Conservation (phyloP, 352 stramenopile genomes). For the Globisporangium splendens region DNA sequence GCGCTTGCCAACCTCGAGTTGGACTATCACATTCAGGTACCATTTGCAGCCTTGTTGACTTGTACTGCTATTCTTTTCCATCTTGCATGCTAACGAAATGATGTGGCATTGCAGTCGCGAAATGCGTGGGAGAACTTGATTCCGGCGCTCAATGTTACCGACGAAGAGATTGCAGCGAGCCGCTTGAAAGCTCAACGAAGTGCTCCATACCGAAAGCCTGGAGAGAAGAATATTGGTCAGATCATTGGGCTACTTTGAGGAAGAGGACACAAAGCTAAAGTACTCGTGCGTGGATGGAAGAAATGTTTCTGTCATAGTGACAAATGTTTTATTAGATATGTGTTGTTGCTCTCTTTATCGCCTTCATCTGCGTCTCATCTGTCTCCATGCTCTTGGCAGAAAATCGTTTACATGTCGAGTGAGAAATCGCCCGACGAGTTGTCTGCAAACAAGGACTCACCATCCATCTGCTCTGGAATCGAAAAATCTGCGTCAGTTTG, state of each 20-base stretch:
- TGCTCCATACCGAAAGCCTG: constrained; percentile 67
- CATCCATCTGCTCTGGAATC: not conserved
- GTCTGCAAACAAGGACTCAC: constrained; percentile 4
- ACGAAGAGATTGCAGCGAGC: constrained; percentile 59
- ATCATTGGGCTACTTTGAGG: constrained; percentile 68
- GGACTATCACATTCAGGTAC: constrained; percentile 79
- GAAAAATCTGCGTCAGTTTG: not conserved
- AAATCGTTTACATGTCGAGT: constrained; percentile 14
- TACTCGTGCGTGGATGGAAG: constrained; percentile 8
- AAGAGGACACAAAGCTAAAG: not conserved
- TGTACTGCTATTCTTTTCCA: not conserved
- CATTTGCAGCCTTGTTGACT: not conserved
- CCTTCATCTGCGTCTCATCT: not conserved
- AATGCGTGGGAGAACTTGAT: constrained; percentile 71
- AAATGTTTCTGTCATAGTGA: constrained; percentile 16
- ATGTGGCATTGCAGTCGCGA: constrained; percentile 36
- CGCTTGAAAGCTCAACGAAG: constrained; percentile 35
- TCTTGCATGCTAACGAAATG: too few species aligned
- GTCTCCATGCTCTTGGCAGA: not conserved
- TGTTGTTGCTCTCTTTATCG: not conserved
- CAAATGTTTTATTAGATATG: constrained; percentile 17
- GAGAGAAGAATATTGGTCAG: constrained; percentile 62
- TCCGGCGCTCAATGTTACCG: constrained; percentile 52
- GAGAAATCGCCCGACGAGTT: constrained; percentile 17
- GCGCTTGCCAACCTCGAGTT: constrained; percentile 74